Percentiles rank a stretch among this genome's conserved stretches.
These are phyloP conservation scores for Lactarius sp. DNA, from an alignment of 768 basidiomycete genomes.

Conservation along the genomic window DNA sequence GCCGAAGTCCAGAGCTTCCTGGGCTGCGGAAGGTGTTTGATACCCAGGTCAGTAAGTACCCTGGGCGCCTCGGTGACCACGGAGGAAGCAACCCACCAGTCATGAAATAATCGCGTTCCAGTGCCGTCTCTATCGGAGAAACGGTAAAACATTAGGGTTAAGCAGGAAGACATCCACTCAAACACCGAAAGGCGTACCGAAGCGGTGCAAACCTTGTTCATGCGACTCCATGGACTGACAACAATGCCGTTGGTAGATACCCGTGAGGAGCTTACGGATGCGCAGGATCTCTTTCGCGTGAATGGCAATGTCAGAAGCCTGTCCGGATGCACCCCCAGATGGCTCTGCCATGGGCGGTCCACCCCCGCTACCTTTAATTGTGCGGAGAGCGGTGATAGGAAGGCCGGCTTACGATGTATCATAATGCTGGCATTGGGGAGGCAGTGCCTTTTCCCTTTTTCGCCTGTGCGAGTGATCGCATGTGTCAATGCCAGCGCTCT, in stretches of 20 bases:
- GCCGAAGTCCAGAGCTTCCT: conserved; percentile 86
- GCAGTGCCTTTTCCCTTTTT: conserved; percentile 85
- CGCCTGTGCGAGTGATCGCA: conserved; percentile 41
- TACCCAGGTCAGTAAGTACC: conserved; percentile 20
- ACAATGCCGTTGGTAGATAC: conserved; percentile 89
- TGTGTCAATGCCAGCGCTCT: conserved; percentile 1
- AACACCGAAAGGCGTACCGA: conserved; percentile 50
- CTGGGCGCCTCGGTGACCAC: conserved; percentile 23
- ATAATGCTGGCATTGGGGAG: conserved; percentile 94
- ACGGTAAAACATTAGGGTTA: conserved; percentile 27
- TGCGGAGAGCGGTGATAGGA: conserved; percentile 17
- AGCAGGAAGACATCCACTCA: conserved; percentile 21
- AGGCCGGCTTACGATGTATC: conserved; percentile 78
- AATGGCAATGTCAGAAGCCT: conserved; percentile 96
- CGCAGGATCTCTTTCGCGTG: conserved; percentile 95
- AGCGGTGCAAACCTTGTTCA: conserved; percentile 63
- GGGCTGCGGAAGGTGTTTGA: conserved; percentile 44
- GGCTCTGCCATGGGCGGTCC: conserved; percentile 60
- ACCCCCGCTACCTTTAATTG: neutral
- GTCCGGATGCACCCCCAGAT: conserved; percentile 92
- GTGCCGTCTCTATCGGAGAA: conserved; percentile 59
- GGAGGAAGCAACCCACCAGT: conserved; percentile 48
- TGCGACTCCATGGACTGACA: conserved; percentile 57
- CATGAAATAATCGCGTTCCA: conserved; percentile 96
- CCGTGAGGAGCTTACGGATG: conserved; percentile 75